phyloP scores from a whole-genome alignment of 345 rosid species.

The Camelina hispida region DNA sequence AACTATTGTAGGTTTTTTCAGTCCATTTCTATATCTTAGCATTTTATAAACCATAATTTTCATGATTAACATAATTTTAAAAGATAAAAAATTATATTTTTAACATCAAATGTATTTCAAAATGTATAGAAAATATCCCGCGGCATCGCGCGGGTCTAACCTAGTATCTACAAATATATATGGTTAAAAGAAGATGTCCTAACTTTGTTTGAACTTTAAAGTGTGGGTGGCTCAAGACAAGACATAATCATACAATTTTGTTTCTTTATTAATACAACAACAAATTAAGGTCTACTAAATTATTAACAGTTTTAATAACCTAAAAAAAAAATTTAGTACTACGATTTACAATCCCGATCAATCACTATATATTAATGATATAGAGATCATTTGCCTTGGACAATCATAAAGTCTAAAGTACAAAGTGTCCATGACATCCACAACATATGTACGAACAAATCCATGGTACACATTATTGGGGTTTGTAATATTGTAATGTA shows the following conservation, averaged over 20 bases:
- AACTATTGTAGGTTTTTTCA: no score
- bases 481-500: background rate
- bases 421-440: background rate
- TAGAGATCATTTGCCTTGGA: background rate
- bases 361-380: background rate
- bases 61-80: no score
- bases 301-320: no score
- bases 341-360: background rate
- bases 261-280: background rate
- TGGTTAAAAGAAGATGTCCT: slow-evolving; percentile 4
- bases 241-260: background rate
- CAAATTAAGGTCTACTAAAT: background rate
- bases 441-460: background rate
- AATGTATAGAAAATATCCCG: no score
- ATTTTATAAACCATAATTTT: no score
- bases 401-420: background rate
- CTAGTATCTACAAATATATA: background rate
- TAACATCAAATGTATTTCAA: no score
- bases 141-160: no score
- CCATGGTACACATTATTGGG: background rate
- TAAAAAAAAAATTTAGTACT: no score
- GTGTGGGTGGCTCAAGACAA: slow-evolving; percentile 32
- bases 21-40: no score
- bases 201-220: background rate
- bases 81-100: no score